Conservation (phyloP, 805 yeast species). For the Ascoidea tarda region DNA sequence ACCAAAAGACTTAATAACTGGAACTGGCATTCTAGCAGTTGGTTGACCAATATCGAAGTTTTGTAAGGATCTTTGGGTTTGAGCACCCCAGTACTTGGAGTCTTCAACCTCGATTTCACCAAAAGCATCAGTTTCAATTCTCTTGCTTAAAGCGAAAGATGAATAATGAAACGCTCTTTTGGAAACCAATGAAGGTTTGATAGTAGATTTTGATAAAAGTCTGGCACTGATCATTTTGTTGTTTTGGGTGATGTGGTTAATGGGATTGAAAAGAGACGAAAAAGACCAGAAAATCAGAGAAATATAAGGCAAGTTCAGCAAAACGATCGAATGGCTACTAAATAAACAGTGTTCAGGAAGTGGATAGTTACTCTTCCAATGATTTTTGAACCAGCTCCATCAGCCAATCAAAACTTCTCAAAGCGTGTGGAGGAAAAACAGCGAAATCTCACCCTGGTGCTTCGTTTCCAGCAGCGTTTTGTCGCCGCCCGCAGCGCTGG, state of each 20-base stretch:
- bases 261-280: background rate
- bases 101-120: conserved; percentile 89
- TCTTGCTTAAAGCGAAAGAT: conserved; percentile 3
- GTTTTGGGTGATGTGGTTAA: background rate
- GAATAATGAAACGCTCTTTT: background rate
- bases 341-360: no score
- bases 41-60: conserved; percentile 95
- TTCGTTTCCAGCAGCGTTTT: no score
- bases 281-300: no score
- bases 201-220: background rate
- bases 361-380: no score
- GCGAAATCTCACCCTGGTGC: no score
- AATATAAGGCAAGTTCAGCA: no score
- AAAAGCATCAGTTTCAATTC: conserved; percentile 91
- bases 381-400: no score
- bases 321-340: no score
- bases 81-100: conserved; percentile 95
- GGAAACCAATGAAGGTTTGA: background rate
- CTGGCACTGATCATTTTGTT: background rate
- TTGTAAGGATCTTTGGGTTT: conserved; percentile 84
- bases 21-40: conserved; percentile 83
- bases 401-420: no score
- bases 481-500: no score
- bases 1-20: conserved; percentile 87
- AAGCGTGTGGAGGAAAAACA: no score